These are phyloP conservation scores for Ormosia semicastrata DNA, from an alignment of 306 rosid species.

Conservation along the genomic window DNA sequence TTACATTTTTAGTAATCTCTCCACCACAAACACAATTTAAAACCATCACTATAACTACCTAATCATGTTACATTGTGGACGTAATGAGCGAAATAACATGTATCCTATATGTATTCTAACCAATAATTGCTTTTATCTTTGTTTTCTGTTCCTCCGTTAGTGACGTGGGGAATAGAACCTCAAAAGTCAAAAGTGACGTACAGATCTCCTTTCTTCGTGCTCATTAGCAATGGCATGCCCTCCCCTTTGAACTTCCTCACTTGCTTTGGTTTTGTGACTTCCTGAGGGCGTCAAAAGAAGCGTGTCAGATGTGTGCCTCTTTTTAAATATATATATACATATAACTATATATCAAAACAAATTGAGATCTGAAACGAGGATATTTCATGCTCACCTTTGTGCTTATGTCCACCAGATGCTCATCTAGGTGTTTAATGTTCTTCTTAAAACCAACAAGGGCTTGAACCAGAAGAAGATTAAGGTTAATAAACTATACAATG, in stretches of 20 bases:
- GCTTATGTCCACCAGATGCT: constrained; percentile 81
- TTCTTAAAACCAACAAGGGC: constrained; percentile 95
- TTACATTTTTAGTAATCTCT: too few species aligned
- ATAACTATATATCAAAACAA: background rate
- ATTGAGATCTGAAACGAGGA: constrained; percentile 11
- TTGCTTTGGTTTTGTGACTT: constrained; percentile 87
- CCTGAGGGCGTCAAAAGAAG: constrained; percentile 48
- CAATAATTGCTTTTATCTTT: constrained; percentile 69
- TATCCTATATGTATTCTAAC: constrained; percentile 46
- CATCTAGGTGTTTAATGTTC: constrained; percentile 84
- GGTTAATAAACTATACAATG: constrained; percentile 25
- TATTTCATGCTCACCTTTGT: constrained; percentile 60
- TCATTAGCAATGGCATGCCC: constrained; percentile 93
- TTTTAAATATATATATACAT: background rate
- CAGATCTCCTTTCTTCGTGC: constrained; percentile 87
- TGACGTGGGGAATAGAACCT: constrained; percentile 84
- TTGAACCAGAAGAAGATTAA: constrained; percentile 66
- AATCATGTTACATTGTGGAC: constrained; percentile 26
- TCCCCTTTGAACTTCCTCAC: constrained; percentile 91
- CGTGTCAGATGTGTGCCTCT: constrained; percentile 13
- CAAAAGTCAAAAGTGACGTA: constrained; percentile 76
- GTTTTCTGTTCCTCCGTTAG: constrained; percentile 80
- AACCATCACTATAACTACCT: too few species aligned
- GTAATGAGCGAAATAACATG: constrained; percentile 5
- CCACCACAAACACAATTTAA: too few species aligned